Conservation (phyloP, 805 yeast genomes). For the Kluyveromyces wickerhamii region DNA sequence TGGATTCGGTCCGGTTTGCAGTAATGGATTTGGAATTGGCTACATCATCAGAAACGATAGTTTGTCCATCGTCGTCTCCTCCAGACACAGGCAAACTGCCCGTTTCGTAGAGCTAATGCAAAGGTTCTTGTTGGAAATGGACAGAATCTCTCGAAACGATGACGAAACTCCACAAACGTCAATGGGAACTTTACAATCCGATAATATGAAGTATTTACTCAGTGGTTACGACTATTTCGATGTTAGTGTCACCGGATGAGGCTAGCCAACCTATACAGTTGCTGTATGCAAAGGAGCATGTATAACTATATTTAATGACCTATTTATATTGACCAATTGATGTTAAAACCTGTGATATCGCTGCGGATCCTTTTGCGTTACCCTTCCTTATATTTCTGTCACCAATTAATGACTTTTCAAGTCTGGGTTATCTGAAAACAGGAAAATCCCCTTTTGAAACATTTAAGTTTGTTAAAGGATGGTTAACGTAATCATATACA, state of each 20-base stretch:
- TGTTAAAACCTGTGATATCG: too few species aligned
- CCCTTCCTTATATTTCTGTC: too few species aligned
- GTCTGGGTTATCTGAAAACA: too few species aligned
- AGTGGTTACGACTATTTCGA: slow-evolving; percentile 90
- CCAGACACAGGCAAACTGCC: slow-evolving; percentile 81
- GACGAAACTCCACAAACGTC: slow-evolving; percentile 11
- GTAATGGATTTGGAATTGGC: slow-evolving; percentile 91
- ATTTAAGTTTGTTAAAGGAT: too few species aligned
- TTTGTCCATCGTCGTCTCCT: slow-evolving; percentile 71
- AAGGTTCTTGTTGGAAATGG: slow-evolving; percentile 52
- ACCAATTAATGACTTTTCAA: too few species aligned
- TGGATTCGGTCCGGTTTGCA: slow-evolving; percentile 87
- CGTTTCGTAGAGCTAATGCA: slow-evolving; percentile 64
- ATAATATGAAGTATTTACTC: slow-evolving; percentile 36
- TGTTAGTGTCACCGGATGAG: slow-evolving; percentile 24
- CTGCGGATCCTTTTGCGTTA: too few species aligned
- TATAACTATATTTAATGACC: background rate
- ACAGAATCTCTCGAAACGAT: slow-evolving; percentile 25
- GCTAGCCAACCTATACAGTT: too few species aligned
- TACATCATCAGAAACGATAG: slow-evolving; percentile 78
- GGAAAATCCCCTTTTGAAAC: too few species aligned
- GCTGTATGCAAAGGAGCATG: background rate
- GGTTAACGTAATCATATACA: too few species aligned
- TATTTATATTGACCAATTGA: too few species aligned
- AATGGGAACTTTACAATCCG: slow-evolving; percentile 20